Evolutionary conservation across 2,329 filamentous ascomycete genomes (phyloP).

Genomic region (Parastagonospora nodorum): DNA sequence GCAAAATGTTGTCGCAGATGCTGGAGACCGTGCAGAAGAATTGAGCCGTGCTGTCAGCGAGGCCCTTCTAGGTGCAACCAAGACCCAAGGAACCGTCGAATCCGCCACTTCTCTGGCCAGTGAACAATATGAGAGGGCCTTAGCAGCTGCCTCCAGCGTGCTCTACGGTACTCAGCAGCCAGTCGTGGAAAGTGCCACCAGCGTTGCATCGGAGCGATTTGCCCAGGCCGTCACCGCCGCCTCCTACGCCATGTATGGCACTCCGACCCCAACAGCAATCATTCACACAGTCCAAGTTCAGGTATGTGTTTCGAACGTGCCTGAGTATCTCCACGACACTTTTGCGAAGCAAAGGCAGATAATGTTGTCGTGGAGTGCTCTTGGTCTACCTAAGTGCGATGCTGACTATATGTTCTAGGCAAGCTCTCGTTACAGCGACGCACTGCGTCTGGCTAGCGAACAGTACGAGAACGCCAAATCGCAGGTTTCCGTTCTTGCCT

Average conservation of each 20-base stretch:
- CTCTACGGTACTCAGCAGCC: slow-evolving; percentile 58
- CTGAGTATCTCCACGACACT: not conserved
- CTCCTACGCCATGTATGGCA: slow-evolving; percentile 61
- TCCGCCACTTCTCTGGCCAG: slow-evolving; percentile 59
- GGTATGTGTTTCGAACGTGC: slow-evolving; percentile 1
- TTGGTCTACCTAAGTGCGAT: too few species aligned
- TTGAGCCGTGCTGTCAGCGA: slow-evolving; percentile 62
- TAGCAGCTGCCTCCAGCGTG: slow-evolving; percentile 61
- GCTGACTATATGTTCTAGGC: slow-evolving; percentile 28
- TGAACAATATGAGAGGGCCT: slow-evolving; percentile 62
- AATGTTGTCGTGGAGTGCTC: too few species aligned
- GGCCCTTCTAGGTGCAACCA: slow-evolving; percentile 55
- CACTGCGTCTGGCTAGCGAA: slow-evolving; percentile 68
- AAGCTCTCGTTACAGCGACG: slow-evolving; percentile 65
- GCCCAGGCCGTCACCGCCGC: slow-evolving; percentile 63
- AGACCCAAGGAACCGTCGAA: slow-evolving; percentile 54
- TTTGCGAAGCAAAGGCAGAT: too few species aligned
- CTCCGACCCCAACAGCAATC: slow-evolving; percentile 52
- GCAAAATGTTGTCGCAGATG: slow-evolving; percentile 57
- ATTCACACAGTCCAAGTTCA: slow-evolving; percentile 55
- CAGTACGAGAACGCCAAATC: slow-evolving; percentile 71
- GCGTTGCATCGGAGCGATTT: slow-evolving; percentile 60
- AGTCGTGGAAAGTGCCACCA: slow-evolving; percentile 52
- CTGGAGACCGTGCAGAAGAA: slow-evolving; percentile 58
- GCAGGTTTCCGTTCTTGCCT: slow-evolving; percentile 68